Base-by-base conservation (phyloP, 495 filamentous ascomycete species). In the Lepraria neglecta region DNA sequence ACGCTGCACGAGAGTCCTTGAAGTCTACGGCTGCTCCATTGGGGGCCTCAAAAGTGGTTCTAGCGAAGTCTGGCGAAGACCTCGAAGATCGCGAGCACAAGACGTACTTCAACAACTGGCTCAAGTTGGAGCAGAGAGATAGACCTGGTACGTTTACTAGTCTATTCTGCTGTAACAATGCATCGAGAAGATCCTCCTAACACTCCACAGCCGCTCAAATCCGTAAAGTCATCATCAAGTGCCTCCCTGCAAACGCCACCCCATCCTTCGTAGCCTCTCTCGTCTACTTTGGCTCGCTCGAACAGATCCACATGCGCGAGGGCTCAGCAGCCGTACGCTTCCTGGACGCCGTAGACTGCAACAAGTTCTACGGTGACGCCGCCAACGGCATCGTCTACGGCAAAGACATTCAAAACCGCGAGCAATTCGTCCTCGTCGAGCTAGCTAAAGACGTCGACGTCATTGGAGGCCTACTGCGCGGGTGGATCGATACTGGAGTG, bases 251-350 rank as follows among this genome's bases (percentile, higher is more conserved):
- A 10, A 62, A 63, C 46, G 69, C 69, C n/a, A 65, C 53, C 17
- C 57, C 75, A 3, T 62, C 69, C 44, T 70, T 75, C 51, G 61
- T 80, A 33, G 64, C 78, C 6, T 71, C 72, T 3, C 64, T 81
- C 5, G 67, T 80, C 5, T 73, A 75, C 51, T 78, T 77, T 7
- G 79, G 78, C 17, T 42, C 66, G 14, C 56, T 83, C 21, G 79
- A 81, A 56, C 27, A 53, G 51, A 71, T 70, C 50, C 61, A 55
- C 48, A 62, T 70, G 35, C 52, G 63, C 4, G 31, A 63, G 7
- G 67, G 65, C 10, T 67, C 54, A 27, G 74, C 74, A 17, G 62
- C 70, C 17, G 62, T 81, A 17, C 67, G 71, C 42, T 83, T 82
- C 68, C 69, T 75, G 48, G 68, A 75, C 9, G 56, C 67, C 9